Base-by-base conservation (phyloP, 139 green algal genomes). In the Desmodesmus armatus region DNA sequence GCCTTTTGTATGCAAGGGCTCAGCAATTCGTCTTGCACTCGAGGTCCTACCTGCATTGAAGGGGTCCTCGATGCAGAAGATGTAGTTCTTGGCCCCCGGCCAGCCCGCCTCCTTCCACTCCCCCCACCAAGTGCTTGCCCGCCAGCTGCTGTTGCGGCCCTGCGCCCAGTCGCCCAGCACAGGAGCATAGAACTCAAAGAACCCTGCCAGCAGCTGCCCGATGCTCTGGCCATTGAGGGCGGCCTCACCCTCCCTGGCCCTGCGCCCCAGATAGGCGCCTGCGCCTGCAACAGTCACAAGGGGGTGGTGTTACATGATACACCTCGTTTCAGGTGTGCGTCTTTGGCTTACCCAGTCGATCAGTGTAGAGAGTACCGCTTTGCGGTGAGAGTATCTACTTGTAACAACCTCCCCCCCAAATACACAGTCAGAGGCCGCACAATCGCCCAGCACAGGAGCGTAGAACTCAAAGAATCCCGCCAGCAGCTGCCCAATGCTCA, bases 41-140 rank as follows among this genome's bases (percentile, higher is more conserved):
- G 47, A 67, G 58, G 21, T 3, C 47, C 3, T 35, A 73, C 76
- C 76, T 71, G 53, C 53, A 40, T 71, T 39, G 39, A 82, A 82
- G 37, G 76, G 76, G n/a, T 82, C 76, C 27, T 82, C 76, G 9
- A 82, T 67, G 62, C 35, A 29, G 39, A 82, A 82, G 23, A 82
- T 82, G 76, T 82, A 82, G 9, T 25, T 53, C 76, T 41, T 71
- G 37, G 31, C 49, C 6, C 31, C 31, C n/a, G 76, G 76, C 76
- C 76, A 82, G 9, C 23, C 25, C 0, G 53, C 53, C 3, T 82
- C 76, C 2, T 58, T 25, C 76, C 76, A 82, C 25, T 55, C 31
- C 2, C 76, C 76, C 76, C 76, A 82, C 77, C 77, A 84, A 7
- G 77, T 51, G 27, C 62, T 84, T 1, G 33, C 40, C 40, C 63